phyloP scores from a whole-genome alignment of 208 protist species.

The Acanthamoeba royreba region DNA sequence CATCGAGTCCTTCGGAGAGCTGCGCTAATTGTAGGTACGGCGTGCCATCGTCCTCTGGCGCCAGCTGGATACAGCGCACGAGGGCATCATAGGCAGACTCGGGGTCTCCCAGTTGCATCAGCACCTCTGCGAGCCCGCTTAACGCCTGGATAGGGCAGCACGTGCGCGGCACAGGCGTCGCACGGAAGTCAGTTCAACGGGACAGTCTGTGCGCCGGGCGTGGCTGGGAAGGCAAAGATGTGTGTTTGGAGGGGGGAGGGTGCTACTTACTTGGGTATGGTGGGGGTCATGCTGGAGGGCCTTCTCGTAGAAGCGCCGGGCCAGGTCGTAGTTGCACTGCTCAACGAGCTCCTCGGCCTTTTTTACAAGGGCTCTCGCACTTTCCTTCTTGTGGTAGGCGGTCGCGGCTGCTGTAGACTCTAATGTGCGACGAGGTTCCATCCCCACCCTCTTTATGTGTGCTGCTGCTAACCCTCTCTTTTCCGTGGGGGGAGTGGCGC shows the following conservation, averaged over 20 bases:
- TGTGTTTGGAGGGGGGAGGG: background rate
- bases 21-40: background rate
- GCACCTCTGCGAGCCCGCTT: background rate
- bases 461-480: too few species aligned
- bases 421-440: too few species aligned
- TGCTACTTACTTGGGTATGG: background rate
- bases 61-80: background rate
- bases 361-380: background rate
- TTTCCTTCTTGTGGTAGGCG: background rate
- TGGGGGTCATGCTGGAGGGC: background rate
- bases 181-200: background rate
- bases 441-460: too few species aligned
- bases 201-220: too few species aligned
- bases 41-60: background rate
- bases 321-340: background rate
- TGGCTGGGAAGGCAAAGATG: background rate
- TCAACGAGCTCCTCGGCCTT: conserved; percentile 16
- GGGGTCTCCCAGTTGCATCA: background rate
- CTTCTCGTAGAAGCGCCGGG: background rate
- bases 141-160: too few species aligned
- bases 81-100: background rate
- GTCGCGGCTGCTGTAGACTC: too few species aligned
- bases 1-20: background rate
- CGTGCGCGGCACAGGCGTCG: background rate
- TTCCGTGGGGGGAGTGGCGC: too few species aligned